Conservation (phyloP, 352 stramenopile species). For the Phytophthora pinifolia region DNA sequence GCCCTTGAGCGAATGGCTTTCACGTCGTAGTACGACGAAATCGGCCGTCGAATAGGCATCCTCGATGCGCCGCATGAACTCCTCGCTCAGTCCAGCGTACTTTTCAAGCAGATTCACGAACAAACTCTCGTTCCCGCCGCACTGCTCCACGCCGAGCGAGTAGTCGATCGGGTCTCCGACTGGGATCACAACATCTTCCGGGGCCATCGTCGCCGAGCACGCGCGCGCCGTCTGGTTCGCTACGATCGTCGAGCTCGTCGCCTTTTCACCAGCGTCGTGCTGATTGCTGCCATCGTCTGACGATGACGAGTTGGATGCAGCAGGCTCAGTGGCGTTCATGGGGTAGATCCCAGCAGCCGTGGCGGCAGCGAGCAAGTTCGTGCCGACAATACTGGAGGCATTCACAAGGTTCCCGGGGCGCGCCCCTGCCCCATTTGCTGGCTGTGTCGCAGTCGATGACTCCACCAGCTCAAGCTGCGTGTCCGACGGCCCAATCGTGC, state of each 20-base stretch:
- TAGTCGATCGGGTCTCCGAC: conserved; percentile 83
- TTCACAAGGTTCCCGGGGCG: conserved; percentile 36
- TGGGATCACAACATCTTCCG: conserved; percentile 74
- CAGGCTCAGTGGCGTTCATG: conserved; percentile 22
- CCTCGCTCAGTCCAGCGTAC: conserved; percentile 67
- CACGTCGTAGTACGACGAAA: conserved; percentile 64
- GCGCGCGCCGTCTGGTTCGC: conserved; percentile 41
- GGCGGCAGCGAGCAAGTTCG: conserved; percentile 36
- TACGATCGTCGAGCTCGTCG: conserved; percentile 27
- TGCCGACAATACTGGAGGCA: conserved; percentile 40
- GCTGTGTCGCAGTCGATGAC: conserved; percentile 22
- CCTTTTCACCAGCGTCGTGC: conserved; percentile 24
- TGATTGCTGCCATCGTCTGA: conserved; percentile 25
- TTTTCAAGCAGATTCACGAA: conserved; percentile 85
- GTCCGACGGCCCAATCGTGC: conserved; percentile 26
- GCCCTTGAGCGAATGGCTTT: conserved; percentile 88
- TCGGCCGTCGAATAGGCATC: conserved; percentile 50
- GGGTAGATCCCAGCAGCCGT: conserved; percentile 40
- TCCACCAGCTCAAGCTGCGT: conserved; percentile 6
- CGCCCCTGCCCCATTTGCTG: conserved; percentile 4
- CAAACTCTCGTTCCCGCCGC: conserved; percentile 76
- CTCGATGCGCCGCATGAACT: conserved; percentile 80
- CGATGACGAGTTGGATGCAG: conserved; percentile 17
- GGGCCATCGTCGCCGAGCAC: conserved; percentile 43
- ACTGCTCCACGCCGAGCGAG: conserved; percentile 77